A percentile compares a stretch with the other conserved stretches of the same genome.
Conservation (phyloP, 2,329 filamentous ascomycete species). For the Tolypocladium endophyticum region DNA sequence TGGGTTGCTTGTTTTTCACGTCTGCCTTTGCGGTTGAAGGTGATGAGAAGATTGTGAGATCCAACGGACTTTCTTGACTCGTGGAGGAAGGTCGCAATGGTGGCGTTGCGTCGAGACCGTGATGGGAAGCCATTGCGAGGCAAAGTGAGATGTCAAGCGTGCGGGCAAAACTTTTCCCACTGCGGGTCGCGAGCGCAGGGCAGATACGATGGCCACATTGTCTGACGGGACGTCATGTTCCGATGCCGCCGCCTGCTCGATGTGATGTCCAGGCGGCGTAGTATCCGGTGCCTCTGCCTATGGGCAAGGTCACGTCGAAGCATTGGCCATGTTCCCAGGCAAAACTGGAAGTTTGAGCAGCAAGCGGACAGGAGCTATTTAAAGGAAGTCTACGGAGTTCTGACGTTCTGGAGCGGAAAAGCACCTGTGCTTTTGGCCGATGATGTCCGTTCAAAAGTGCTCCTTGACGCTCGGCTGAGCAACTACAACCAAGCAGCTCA, state of each 20-base stretch:
- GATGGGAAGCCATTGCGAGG: not conserved
- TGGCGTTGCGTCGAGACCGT: not conserved
- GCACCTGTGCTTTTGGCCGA: not conserved
- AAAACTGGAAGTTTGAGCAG: not conserved
- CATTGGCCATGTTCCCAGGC: not conserved
- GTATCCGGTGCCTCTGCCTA: not conserved
- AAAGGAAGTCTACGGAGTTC: not conserved
- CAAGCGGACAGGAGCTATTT: not conserved
- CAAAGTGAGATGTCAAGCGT: not conserved
- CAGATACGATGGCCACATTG: not conserved
- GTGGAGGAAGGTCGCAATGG: not conserved
- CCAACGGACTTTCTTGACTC: not conserved
- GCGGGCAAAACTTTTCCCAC: not conserved
- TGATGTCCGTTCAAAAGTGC: not conserved
- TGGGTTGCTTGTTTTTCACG: not conserved
- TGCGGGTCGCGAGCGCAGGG: not conserved
- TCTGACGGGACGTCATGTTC: not conserved
- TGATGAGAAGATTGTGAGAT: not conserved
- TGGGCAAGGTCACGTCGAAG: not conserved
- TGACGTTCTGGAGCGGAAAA: not conserved
- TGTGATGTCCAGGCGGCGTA: not conserved
- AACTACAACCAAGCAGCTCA: not conserved
- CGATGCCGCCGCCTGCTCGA: not conserved
- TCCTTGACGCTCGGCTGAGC: not conserved
- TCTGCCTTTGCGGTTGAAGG: not conserved